These are phyloP conservation scores for Leishmania gerbilli DNA, from an alignment of 208 protist genomes.

Conservation along the genomic window DNA sequence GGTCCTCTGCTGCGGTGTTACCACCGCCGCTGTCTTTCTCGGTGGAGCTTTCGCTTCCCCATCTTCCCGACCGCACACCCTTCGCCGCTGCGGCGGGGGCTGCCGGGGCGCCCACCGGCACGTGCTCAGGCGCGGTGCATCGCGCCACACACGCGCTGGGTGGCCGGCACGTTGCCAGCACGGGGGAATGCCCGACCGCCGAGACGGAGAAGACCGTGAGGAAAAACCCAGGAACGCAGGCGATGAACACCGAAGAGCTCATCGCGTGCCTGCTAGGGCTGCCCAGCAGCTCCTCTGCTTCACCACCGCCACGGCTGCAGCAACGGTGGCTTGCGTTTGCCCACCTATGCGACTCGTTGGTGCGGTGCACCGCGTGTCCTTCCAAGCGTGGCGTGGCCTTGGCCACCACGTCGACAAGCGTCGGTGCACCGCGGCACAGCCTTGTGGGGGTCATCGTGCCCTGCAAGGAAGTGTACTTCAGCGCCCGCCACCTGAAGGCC, in stretches of 20 bases:
- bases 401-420: background rate
- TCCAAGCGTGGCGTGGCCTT: background rate
- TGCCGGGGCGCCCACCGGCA: background rate
- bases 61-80: constrained; percentile 17
- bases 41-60: constrained; percentile 22
- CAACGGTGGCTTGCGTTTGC: constrained; percentile 14
- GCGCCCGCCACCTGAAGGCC: background rate
- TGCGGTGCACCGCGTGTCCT: background rate
- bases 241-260: background rate
- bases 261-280: background rate
- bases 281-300: background rate
- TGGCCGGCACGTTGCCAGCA: too few relatives aligned
- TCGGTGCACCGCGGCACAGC: background rate
- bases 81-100: constrained; percentile 1
- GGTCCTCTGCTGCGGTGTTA: too few relatives aligned
- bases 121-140: background rate
- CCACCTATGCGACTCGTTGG: constrained; percentile 15
- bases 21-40: constrained; percentile 13
- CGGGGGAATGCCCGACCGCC: background rate
- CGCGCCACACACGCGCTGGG: background rate
- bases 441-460: constrained; percentile 20
- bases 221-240: background rate
- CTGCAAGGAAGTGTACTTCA: constrained; percentile 42
- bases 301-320: background rate
- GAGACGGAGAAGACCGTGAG: background rate